Percentiles rank a stretch among this genome's conserved stretches.
These are phyloP conservation scores for Calonectria leucothoes DNA, from an alignment of 2,329 filamentous ascomycete genomes.

Conservation along the genomic window DNA sequence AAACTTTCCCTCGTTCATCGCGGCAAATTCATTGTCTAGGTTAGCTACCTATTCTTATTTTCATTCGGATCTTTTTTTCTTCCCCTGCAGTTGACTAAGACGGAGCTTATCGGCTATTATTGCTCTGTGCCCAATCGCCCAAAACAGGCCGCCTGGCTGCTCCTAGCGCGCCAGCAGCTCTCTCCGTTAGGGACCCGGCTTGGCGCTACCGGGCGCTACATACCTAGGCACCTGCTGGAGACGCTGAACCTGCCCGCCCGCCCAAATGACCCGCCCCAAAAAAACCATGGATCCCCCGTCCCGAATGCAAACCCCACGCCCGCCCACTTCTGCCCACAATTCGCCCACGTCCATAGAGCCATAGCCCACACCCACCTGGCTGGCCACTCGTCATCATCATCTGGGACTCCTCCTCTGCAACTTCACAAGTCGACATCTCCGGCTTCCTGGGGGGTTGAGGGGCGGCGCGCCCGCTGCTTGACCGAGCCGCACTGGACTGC, in stretches of 20 bases:
- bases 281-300: conserved; percentile 3
- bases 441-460: neutral
- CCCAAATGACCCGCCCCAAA: neutral
- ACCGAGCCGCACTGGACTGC: neutral
- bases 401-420: neutral
- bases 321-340: conserved; percentile 14
- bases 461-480: neutral
- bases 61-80: neutral
- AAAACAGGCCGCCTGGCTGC: neutral
- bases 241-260: neutral
- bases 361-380: conserved; percentile 34
- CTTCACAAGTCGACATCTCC: conserved; percentile 15
- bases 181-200: neutral
- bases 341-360: conserved; percentile 33
- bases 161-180: neutral
- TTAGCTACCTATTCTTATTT: neutral
- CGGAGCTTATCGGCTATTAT: neutral
- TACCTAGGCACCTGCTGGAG: neutral
- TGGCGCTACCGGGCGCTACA: neutral
- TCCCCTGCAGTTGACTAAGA: neutral
- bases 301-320: conserved; percentile 24
- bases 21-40: neutral
- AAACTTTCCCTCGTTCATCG: neutral
- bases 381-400: conserved; percentile 35
- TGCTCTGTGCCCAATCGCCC: neutral